These are phyloP conservation scores for Golubevia sp. DNA, from an alignment of 1,284 basidiomycete species.

Conservation along the genomic window DNA sequence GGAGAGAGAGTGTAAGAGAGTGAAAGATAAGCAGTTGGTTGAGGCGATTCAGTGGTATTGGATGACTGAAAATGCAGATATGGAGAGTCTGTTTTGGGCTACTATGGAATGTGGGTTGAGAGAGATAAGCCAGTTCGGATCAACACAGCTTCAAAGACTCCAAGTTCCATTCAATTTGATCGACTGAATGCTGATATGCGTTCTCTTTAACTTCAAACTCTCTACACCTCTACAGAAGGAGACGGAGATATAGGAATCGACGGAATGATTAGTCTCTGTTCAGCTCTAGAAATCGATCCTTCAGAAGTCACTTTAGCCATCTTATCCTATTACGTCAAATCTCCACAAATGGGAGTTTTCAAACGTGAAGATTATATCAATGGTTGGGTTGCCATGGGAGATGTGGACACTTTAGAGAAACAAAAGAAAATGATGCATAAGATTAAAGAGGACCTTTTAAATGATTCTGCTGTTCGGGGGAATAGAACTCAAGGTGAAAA, in stretches of 20 bases:
- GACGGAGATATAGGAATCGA: conserved; percentile 44
- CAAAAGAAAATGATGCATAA: conserved; percentile 29
- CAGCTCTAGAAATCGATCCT: conserved; percentile 39
- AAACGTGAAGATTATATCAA: conserved; percentile 34
- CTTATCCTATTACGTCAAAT: conserved; percentile 51
- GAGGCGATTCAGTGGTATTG: too few relatives aligned
- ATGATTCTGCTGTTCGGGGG: conserved; percentile 29
- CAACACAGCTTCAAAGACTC: not conserved
- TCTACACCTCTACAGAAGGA: conserved; percentile 14
- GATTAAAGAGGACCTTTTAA: conserved; percentile 31
- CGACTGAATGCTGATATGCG: too few relatives aligned
- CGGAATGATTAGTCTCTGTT: conserved; percentile 44
- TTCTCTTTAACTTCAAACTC: too few relatives aligned
- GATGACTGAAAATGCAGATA: too few relatives aligned
- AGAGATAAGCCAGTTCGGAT: too few relatives aligned
- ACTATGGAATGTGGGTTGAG: too few relatives aligned
- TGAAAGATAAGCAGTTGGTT: too few relatives aligned
- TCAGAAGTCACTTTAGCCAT: conserved; percentile 52
- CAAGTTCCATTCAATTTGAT: conserved; percentile 2
- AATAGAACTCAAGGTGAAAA: conserved; percentile 11
- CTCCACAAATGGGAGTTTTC: conserved; percentile 47
- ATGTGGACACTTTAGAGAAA: conserved; percentile 31
- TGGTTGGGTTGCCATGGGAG: conserved; percentile 48
- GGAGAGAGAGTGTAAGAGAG: too few relatives aligned
- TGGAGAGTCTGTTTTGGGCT: too few relatives aligned